Base-by-base conservation (phyloP, 441 rosid species). In the Adansonia gregorii region DNA sequence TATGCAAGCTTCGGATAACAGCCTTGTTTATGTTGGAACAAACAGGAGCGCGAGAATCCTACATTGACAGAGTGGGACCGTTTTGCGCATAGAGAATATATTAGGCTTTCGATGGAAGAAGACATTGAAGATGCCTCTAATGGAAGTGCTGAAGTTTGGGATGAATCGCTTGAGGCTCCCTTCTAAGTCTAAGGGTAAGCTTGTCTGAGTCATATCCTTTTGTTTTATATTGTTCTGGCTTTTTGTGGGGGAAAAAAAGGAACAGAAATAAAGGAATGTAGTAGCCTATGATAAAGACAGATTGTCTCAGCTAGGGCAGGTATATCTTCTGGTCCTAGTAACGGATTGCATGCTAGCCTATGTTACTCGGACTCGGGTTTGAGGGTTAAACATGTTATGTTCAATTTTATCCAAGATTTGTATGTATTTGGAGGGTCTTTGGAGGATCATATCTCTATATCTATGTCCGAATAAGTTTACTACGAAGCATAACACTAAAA, bases 41-140 rank as follows among this genome's bases (percentile, higher is more conserved):
- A 85, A 78, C 89, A 94, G 98, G 99, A 96, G 84, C 97, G 98
- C 2, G 99, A 96, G 76, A 96, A 92, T 82, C 98, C 99, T 12
- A 89, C 97, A 51, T 83, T 96, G 94, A 96, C 99, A 49, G 99
- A 96, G 17, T 96, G 99, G 99, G 99, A 96, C 85, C 94, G 98
- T n/a, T 96, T 96, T 87, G 99, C 99, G 0, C 99, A 94, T 84
- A 86, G 98, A 86, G 99, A 95, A 84, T 95, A 95, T 74, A 92
- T 95, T 6, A 88, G 95, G 84, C 95, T 95, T 48, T 95, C 98
- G 8, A 95, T 94, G 99, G 99, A 95, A 86, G 98, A 95, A 86
- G 99, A 95, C 78, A 95, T 90, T 24, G 99, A 95, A 82, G 97
- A 92, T 84, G 97, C 90, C 63, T 95, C 99, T 17, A 93, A 93